Evolutionary conservation across 1,139 yeast genomes (phyloP).

Genomic region (Zygoascus hellenicus): DNA sequence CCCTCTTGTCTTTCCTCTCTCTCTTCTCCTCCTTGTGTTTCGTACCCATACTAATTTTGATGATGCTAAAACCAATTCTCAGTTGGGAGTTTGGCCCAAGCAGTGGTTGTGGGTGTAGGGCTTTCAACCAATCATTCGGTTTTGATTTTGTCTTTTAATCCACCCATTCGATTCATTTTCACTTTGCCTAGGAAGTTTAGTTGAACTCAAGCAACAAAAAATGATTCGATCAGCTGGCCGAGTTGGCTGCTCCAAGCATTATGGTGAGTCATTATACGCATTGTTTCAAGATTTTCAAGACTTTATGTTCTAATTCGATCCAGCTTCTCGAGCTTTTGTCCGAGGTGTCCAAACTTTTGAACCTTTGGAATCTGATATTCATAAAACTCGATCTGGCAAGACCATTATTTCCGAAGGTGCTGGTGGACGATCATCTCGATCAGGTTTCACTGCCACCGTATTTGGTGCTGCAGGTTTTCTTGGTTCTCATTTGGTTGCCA

Average conservation of each 20-base stretch:
- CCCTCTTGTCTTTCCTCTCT: constrained; percentile 8
- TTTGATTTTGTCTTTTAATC: constrained; percentile 7
- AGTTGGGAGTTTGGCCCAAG: background rate
- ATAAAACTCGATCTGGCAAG: constrained; percentile 72
- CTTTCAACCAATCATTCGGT: constrained; percentile 1
- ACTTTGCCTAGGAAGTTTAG: background rate
- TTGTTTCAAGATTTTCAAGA: background rate
- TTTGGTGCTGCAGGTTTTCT: constrained; percentile 80
- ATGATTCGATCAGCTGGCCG: constrained; percentile 7
- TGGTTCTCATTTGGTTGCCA: constrained; percentile 67
- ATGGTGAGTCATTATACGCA: background rate
- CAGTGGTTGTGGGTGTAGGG: background rate
- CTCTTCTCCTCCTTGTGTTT: constrained; percentile 6
- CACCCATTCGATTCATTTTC: constrained; percentile 2
- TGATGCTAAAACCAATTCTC: background rate
- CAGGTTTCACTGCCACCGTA: constrained; percentile 88
- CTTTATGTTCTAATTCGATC: background rate
- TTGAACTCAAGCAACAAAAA: background rate
- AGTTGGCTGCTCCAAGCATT: constrained; percentile 4
- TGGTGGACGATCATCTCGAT: constrained; percentile 78
- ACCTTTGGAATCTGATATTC: constrained; percentile 51
- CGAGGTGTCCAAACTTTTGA: constrained; percentile 34
- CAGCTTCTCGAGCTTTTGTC: constrained; percentile 12
- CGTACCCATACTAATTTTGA: background rate
- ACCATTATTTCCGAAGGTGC: constrained; percentile 63